Base-by-base conservation (phyloP, 768 basidiomycete species). In the Lactifluus hygrophoroides region DNA sequence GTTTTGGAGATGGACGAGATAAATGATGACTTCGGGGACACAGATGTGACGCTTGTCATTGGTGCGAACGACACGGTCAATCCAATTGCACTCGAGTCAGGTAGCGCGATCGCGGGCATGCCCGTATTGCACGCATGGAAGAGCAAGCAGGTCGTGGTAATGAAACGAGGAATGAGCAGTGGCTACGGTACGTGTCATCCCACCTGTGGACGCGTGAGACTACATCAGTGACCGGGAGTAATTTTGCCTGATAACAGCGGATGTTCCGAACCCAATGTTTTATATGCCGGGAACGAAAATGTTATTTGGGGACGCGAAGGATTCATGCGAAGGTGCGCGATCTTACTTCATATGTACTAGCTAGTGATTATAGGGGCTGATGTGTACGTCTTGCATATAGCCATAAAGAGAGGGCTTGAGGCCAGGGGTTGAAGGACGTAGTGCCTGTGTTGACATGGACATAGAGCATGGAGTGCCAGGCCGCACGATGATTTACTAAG, bases 1-100 rank as follows among this genome's bases (percentile, higher is more conserved):
- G 90, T 93, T 40, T 75, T 88, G 58, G 91, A 94, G 73, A 92
- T 94, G 91, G 91, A 94, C 60, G 91, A 94, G 72, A 93, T 94
- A 74, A 93, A 94, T 68, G 89, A 93, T 40, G 91, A 94, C 68
- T 94, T 94, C 70, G 75, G 77, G 52, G 88, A 90, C 35, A 94
- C 91, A 0, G 91, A 94, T 67, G 80, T 94, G n/a, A 88, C 86
- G 7, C 80, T 94, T 19, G 91, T 93, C 62, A 93, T 93, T 62
- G 91, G 91, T 23, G 91, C 91, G 19, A 94, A 94, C 66, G 91
- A 94, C 67, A 94, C 91, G 1, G 91, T 94, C 51, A 94, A 94
- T 67, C 90, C 91, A 14, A 91, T 93, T 62, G 88, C 90, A 10
- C 75, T 94, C 13, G 90, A 94, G 69, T 80, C 87, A 16, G 90